phyloP scores from a whole-genome alignment of 1,284 basidiomycete genomes.

The Pholiota adiposa region DNA sequence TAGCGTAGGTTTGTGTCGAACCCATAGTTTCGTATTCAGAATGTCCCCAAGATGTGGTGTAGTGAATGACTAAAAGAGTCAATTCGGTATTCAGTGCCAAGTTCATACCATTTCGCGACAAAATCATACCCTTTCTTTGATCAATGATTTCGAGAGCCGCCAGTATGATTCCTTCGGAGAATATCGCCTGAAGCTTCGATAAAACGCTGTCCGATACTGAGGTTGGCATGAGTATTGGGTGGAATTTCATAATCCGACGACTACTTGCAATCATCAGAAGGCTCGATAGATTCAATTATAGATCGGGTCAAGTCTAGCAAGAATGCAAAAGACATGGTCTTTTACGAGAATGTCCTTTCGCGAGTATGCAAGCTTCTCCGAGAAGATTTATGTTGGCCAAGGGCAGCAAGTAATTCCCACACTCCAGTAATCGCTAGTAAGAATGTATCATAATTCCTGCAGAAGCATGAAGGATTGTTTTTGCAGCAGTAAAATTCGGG shows the following conservation, averaged over 20 bases:
- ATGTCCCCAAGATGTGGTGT: constrained; percentile 57
- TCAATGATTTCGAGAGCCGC: constrained; percentile 77
- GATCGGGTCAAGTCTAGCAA: constrained; percentile 29
- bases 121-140: constrained; percentile 54
- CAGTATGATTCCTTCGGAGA: constrained; percentile 64
- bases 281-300: constrained; percentile 36
- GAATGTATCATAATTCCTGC: neutral
- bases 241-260: constrained; percentile 3
- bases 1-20: constrained; percentile 62
- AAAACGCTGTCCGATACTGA: constrained; percentile 59
- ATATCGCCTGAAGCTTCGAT: constrained; percentile 54
- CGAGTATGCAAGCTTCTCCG: too few relatives aligned
- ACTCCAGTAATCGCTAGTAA: neutral
- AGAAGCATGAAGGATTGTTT: neutral
- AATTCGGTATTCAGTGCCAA: neutral
- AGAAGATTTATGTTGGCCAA: too few relatives aligned
- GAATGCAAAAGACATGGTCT: constrained; percentile 19
- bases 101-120: neutral
- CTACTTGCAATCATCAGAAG: constrained; percentile 29
- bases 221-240: neutral
- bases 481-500: too few relatives aligned
- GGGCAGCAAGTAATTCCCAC: too few relatives aligned
- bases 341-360: too few relatives aligned
- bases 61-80: constrained; percentile 60
- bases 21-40: constrained; percentile 68